Evolutionary conservation across 179 eudicot species (phyloP).

Genomic region (Monotropa hypopitys): DNA sequence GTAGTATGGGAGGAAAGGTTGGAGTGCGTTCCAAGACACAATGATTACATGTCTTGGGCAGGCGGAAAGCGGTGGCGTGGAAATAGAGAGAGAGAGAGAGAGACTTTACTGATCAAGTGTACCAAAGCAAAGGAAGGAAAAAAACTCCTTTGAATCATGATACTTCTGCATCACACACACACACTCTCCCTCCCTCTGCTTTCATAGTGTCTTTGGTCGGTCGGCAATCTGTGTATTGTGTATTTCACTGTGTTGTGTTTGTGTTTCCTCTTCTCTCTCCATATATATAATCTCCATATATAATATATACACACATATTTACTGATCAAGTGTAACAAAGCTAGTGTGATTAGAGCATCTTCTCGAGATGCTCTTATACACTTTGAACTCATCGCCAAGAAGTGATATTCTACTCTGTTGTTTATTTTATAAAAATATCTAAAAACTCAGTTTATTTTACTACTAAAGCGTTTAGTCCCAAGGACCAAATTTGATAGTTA

Average conservation of each 20-base stretch:
- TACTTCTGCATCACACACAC: conserved; percentile 1
- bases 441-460: no score
- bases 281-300: no score
- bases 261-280: conserved; percentile 17
- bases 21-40: conserved; percentile 91
- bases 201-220: conserved; percentile 26
- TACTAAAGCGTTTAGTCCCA: no score
- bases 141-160: conserved; percentile 14
- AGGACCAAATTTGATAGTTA: no score
- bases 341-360: no score
- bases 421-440: no score
- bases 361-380: conserved; percentile 13
- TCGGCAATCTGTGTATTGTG: conserved; percentile 38
- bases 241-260: conserved; percentile 28
- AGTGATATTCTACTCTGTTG: conserved; percentile 15
- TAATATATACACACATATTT: no score
- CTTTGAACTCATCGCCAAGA: conserved; percentile 31
- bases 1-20: not conserved
- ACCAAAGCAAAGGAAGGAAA: conserved; percentile 10
- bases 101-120: conserved; percentile 3
- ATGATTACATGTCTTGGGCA: conserved; percentile 54
- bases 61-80: conserved; percentile 48
- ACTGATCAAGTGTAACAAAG: no score
- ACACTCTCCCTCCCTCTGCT: conserved; percentile 9
- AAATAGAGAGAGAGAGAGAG: conserved; percentile 10